Base-by-base conservation (phyloP, 163 green algal genomes). In the Chlorella variabilis region DNA sequence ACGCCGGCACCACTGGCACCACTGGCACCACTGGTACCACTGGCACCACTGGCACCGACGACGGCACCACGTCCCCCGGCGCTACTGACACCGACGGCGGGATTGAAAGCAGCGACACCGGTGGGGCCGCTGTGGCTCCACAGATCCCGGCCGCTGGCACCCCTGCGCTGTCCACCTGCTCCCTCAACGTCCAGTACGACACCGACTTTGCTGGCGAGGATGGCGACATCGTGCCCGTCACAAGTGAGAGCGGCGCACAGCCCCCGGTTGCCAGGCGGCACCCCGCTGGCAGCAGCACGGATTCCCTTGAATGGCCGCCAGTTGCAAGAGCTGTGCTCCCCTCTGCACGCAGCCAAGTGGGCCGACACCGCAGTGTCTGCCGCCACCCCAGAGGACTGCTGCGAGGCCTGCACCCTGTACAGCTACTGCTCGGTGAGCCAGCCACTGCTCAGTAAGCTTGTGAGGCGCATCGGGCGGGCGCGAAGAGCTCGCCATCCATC, bases 381-480 rank as follows among this genome's bases (percentile, higher is more conserved):
- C 3, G 49, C 51, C 25, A 36, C 18, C 51, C 51, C 51, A 7
- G 33, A 78, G 51, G 71, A 78, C 71, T 78, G 71, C 71, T 78
- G 71, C 51, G 34, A 78, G 33, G 71, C 71, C 27, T 78, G 71
- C 71, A 58, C 21, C 25, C 71, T 78, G 2, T 78, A 78, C 71
- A 39, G 25, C 34, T 78, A 36, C 51, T 78, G 71, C 71, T 18
- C 54, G 34, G 70, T 77, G 33, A n/a, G n/a, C n/a, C n/a, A n/a
- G n/a, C n/a, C n/a, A n/a, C n/a, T n/a, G n/a, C n/a, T n/a, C n/a
- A n/a, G n/a, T n/a, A n/a, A n/a, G n/a, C n/a, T n/a, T n/a, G n/a
- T n/a, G n/a, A n/a, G n/a, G n/a, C n/a, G n/a, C n/a, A n/a, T n/a
- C n/a, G n/a, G n/a, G n/a, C n/a, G n/a, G n/a, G n/a, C n/a, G n/a